Evolutionary conservation across 2,329 filamentous ascomycete genomes (phyloP).

Genomic region (Trichocomaceae sp.): DNA sequence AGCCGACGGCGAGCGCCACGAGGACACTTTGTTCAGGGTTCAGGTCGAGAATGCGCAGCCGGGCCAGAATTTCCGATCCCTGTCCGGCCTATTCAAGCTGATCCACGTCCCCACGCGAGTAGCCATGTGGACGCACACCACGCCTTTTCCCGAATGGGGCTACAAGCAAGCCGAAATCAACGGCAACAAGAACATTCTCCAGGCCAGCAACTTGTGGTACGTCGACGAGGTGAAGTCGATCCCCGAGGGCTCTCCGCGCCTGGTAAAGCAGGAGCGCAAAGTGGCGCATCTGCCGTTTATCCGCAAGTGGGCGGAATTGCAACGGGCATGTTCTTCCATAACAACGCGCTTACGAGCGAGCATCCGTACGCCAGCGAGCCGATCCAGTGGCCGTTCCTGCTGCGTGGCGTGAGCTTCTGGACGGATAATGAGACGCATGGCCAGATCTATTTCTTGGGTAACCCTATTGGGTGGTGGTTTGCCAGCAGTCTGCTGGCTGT

Average conservation of each 20-base stretch:
- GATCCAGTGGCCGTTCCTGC: conserved; percentile 95
- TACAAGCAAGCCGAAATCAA: conserved; percentile 99
- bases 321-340: conserved; percentile 99
- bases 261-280: conserved; percentile 67
- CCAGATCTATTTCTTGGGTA: conserved; percentile 98
- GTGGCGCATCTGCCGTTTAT: conserved; percentile 86
- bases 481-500: conserved; percentile 87
- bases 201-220: conserved; percentile 90
- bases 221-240: conserved; percentile 86
- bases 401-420: conserved; percentile 98
- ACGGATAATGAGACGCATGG: conserved; percentile 89
- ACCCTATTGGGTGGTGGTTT: conserved; percentile 96
- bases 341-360: conserved; percentile 93
- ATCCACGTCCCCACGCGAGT: conserved; percentile 92
- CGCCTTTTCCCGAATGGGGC: conserved; percentile 92
- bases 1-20: conserved; percentile 65
- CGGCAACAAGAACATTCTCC: conserved; percentile 89
- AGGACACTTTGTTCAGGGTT: conserved; percentile 90
- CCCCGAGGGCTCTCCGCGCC: conserved; percentile 62
- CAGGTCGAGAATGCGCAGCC: conserved; percentile 79
- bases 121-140: conserved; percentile 97
- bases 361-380: conserved; percentile 94
- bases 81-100: conserved; percentile 91
- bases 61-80: conserved; percentile 77
- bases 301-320: conserved; percentile 90